Base-by-base conservation (phyloP, 2,329 filamentous ascomycete genomes). In the Penicillium freii region DNA sequence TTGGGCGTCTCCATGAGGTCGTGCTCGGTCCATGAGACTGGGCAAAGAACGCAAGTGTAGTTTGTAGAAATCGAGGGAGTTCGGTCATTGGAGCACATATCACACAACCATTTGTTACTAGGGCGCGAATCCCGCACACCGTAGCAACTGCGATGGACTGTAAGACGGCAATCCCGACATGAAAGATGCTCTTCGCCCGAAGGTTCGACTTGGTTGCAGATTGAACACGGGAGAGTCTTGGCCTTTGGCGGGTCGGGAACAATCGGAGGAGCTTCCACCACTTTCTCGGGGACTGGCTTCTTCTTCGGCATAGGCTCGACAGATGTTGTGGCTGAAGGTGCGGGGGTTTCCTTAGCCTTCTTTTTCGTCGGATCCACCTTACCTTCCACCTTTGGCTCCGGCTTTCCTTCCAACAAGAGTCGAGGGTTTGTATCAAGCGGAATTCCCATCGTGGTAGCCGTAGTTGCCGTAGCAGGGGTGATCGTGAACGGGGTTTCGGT, bases 11-110 rank as follows among this genome's bases (percentile, higher is more conserved):
- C 92, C 62, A 94, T 86, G 65, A 96, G 87, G 61, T 96, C 91
- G 63, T 91, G 87, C 51, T 91, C 87, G 0, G 89, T 95, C 66
- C 85, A 82, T 56, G 91, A 88, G 15, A 96, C 84, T 15, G 94
- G 90, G 71, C 94, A 99, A 34, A 99, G 80, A 49, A 96, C 88
- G 74, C 94, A 99, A 77, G 93, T 90, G 74, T 97, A 97, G 69
- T 89, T 87, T 57, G 95, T 93, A n/a, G 94, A 97, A 44, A 96
- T 88, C 64, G 91, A 87, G 5, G 93, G 92, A 68, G 88, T 93
- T 72, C 92, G 91, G 71, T 99, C 94, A 70, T 99, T 99, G 38
- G 87, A 82, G 75, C 94, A 99, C 84, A 92, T 96, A 75, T 97
- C 94, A 74, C 94, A 99, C 40, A 88, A 85, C 94, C 94, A 99